Conservation (phyloP, 2,329 filamentous ascomycete genomes). For the Cucurbitaria berberidis region DNA sequence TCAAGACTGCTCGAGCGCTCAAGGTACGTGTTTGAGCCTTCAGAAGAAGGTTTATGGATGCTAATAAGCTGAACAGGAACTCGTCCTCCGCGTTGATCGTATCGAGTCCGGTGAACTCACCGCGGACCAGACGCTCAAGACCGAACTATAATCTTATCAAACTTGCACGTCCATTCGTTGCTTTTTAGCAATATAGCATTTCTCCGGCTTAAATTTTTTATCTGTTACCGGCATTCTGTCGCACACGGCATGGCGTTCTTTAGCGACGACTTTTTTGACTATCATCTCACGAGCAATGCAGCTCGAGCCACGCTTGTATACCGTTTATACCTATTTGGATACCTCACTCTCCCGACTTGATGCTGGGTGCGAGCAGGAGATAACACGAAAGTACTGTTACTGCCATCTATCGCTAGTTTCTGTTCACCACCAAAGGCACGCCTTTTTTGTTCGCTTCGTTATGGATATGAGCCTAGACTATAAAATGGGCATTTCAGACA, state of each 20-base stretch:
- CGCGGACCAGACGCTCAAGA: constrained; percentile 40
- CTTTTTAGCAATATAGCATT: not conserved
- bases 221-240: not conserved
- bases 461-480: not conserved
- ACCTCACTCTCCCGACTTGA: constrained; percentile 7
- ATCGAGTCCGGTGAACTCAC: constrained; percentile 50
- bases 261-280: not conserved
- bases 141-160: constrained; percentile 32
- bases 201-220: not conserved
- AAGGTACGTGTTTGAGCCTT: constrained; percentile 58
- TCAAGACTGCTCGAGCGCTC: constrained; percentile 81
- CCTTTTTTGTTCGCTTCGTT: not conserved
- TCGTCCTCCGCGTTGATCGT: constrained; percentile 50
- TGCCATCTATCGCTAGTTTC: constrained; percentile 24
- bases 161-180: not conserved
- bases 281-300: not conserved
- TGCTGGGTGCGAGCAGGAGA: constrained; percentile 13
- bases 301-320: not conserved
- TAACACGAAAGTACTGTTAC: constrained; percentile 13
- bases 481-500: not conserved
- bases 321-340: constrained; percentile 9
- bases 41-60: not conserved
- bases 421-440: constrained; percentile 9
- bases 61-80: constrained; percentile 41
- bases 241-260: not conserved